These are phyloP conservation scores for Erysiphe neolycopersici DNA, from an alignment of 2,329 filamentous ascomycete genomes.

Conservation along the genomic window DNA sequence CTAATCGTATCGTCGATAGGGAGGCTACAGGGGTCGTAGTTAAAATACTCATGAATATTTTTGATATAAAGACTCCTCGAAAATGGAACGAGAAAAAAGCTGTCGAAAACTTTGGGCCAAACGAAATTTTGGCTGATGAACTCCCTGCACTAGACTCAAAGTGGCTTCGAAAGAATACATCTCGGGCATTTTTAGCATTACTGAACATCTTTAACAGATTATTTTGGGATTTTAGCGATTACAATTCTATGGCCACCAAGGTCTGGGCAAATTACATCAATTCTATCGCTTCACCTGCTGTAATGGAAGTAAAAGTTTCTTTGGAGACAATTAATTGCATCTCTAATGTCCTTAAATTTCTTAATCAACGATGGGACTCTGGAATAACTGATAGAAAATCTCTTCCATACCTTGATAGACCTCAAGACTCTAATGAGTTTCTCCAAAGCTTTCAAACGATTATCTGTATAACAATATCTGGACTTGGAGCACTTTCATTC, in stretches of 20 bases:
- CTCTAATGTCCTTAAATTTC: constrained; percentile 38
- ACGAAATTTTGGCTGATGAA: constrained; percentile 28
- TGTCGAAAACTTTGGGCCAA: constrained; percentile 23
- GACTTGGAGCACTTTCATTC: constrained; percentile 31
- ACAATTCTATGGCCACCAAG: constrained; percentile 23
- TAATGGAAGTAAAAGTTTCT: constrained; percentile 75
- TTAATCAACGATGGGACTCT: constrained; percentile 41
- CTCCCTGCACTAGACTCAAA: constrained; percentile 61
- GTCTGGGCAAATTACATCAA: constrained; percentile 36
- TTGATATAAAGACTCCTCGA: constrained; percentile 27
- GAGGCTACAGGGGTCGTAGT: constrained; percentile 32
- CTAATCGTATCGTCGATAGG: constrained; percentile 15
- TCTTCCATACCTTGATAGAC: constrained; percentile 7
- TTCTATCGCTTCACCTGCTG: constrained; percentile 38
- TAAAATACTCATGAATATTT: constrained; percentile 44
- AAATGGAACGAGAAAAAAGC: constrained; percentile 54
- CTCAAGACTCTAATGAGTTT: constrained; percentile 25
- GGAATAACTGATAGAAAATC: constrained; percentile 16
- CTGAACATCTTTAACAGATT: constrained; percentile 31
- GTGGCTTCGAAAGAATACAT: constrained; percentile 56
- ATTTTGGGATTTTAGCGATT: constrained; percentile 32
- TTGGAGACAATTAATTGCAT: constrained; percentile 60
- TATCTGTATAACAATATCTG: constrained; percentile 21
- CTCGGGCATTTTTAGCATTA: constrained; percentile 34
- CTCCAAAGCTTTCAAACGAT: constrained; percentile 26